Evolutionary conservation across 768 basidiomycete species (phyloP).

Genomic region (Tricholoma bakamatsutake): DNA sequence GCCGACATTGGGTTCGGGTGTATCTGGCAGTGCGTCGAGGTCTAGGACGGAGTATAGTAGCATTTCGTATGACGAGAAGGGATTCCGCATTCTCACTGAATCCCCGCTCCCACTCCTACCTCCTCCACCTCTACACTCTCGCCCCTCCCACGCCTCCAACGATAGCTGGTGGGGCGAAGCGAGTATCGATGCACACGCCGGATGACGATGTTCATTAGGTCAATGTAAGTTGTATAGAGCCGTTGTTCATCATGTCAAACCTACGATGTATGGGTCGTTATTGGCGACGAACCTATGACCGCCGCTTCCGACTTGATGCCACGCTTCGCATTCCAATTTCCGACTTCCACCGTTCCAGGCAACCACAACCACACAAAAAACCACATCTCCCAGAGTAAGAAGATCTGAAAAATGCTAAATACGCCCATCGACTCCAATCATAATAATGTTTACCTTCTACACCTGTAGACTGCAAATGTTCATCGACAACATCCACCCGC

Average conservation of each 20-base stretch:
- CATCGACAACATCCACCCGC: no score
- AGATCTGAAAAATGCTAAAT: no score
- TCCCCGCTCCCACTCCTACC: slow-evolving; percentile 17
- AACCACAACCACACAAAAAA: no score
- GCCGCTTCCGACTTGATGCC: slow-evolving; percentile 85
- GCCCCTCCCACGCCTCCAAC: slow-evolving; percentile 6
- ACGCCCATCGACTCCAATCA: no score
- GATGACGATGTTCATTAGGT: slow-evolving; percentile 33
- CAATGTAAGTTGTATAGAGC: slow-evolving; percentile 83
- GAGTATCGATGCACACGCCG: slow-evolving; percentile 13
- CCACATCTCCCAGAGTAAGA: no score
- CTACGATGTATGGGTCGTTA: slow-evolving; percentile 28
- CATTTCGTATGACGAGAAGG: slow-evolving; percentile 12
- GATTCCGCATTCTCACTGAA: slow-evolving; percentile 39
- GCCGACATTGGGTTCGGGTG: not conserved
- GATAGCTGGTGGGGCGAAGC: slow-evolving; percentile 8
- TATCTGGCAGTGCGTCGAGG: slow-evolving; percentile 7
- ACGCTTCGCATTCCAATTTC: slow-evolving; percentile 83
- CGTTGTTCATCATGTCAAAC: slow-evolving; percentile 87
- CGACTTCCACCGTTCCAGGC: slow-evolving; percentile 26
- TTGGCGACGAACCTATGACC: slow-evolving; percentile 46
- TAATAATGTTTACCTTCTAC: no score
- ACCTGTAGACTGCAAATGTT: no score
- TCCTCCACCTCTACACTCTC: not conserved
- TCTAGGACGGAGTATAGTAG: slow-evolving; percentile 4